Evolutionary conservation across 176 grass and related monocot genomes (phyloP).

Genomic region (Hsuehochloa calcarea): DNA sequence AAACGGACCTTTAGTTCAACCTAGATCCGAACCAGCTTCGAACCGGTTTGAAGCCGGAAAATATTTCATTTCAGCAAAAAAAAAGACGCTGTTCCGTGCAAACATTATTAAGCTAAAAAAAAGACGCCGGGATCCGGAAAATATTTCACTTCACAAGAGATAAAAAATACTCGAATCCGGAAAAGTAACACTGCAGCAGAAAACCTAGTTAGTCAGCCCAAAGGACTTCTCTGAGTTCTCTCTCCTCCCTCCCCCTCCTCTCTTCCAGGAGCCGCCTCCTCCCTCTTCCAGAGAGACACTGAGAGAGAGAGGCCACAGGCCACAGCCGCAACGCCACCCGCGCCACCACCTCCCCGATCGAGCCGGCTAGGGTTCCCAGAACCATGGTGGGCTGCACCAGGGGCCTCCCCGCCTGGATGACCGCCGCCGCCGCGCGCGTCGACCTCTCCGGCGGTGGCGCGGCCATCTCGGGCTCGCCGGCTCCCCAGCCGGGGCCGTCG

Average conservation of each 20-base stretch:
- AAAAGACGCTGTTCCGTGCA: no score
- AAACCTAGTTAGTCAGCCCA: neutral
- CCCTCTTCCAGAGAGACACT: neutral
- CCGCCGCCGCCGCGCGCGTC: conserved; percentile 71
- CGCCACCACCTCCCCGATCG: neutral
- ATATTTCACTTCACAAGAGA: no score
- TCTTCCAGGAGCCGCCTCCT: conserved; percentile 17
- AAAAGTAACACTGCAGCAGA: neutral
- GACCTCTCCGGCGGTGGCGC: conserved; percentile 48
- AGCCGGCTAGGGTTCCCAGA: conserved; percentile 13
- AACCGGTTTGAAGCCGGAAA: no score
- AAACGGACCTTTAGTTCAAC: neutral
- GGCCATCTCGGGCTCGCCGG: neutral
- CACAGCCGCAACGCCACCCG: neutral
- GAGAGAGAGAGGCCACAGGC: neutral
- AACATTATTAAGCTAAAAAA: no score
- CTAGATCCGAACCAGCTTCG: neutral
- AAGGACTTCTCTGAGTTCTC: conserved; percentile 7
- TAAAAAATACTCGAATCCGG: no score
- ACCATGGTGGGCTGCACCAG: conserved; percentile 61
- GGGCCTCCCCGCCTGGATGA: conserved; percentile 71
- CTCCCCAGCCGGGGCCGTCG: neutral
- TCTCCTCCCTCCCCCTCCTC: neutral
- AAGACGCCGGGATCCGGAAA: no score
- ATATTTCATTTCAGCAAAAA: no score